Evolutionary conservation across 2,329 filamentous ascomycete genomes (phyloP).

Genomic region (Gnomoniopsis sp.): DNA sequence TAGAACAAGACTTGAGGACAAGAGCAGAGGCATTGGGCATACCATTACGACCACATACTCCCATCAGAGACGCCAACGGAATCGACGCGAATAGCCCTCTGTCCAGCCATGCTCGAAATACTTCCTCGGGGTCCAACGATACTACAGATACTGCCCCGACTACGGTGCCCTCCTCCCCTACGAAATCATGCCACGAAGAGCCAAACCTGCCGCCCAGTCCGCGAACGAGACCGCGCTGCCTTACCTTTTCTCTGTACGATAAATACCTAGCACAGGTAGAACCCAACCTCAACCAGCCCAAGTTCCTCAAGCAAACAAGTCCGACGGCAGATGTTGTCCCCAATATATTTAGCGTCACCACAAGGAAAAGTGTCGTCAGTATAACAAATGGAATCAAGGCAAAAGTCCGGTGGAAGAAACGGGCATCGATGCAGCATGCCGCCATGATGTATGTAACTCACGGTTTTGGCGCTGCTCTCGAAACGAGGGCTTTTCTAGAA

Average conservation of each 20-base stretch:
- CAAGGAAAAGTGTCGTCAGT: constrained; percentile 41
- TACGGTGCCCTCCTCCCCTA: constrained; percentile 39
- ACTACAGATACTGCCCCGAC: constrained; percentile 40
- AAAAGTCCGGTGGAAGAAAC: constrained; percentile 39
- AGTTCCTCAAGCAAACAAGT: constrained; percentile 30
- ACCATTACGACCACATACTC: constrained; percentile 25
- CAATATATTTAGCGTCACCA: constrained; percentile 43
- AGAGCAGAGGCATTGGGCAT: constrained; percentile 36
- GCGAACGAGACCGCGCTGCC: constrained; percentile 33
- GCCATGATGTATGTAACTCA: constrained; percentile 10
- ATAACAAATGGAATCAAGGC: constrained; percentile 42
- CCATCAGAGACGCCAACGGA: constrained; percentile 32
- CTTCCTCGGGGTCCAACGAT: constrained; percentile 38
- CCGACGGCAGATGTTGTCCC: constrained; percentile 29
- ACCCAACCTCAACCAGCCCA: constrained; percentile 40
- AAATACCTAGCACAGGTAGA: constrained; percentile 45
- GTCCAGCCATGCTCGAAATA: constrained; percentile 39
- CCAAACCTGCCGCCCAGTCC: constrained; percentile 19
- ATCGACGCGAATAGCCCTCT: constrained; percentile 39
- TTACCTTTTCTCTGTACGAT: constrained; percentile 51
- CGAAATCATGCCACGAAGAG: constrained; percentile 15
- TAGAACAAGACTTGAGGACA: constrained; percentile 33
- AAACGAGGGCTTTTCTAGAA: background rate
- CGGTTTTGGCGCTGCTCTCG: background rate
- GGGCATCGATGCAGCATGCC: constrained; percentile 28